Base-by-base conservation (phyloP, 129 eudicot genomes). In the Apium graveolens region DNA sequence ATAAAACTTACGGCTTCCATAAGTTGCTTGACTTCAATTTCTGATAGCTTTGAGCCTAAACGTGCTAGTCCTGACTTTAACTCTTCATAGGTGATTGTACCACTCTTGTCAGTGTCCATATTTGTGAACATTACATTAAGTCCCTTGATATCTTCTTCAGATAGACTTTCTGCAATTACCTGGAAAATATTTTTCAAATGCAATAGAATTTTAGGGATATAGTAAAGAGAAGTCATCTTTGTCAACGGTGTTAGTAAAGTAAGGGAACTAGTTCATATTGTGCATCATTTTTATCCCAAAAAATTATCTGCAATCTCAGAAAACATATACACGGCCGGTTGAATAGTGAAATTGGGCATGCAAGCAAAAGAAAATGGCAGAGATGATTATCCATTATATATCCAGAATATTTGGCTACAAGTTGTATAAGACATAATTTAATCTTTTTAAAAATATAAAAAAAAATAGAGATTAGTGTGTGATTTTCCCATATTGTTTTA, bases 21-120 rank as follows among this genome's bases (percentile, higher is more conserved):
- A 29, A 83, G 86, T 66, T 83, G 80, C 53, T 79, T 51, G 26
- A 83, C 82, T 79, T 83, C 86, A 11, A 57, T 49, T 43, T 83
- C 86, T 18, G 76, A 21, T 5, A 83, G 81, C 76, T 83, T 83
- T 31, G 86, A 83, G 18, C 86, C 86, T n/a, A 83, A 62, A 20
- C 79, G 57, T 20, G 82, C 80, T 53, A 83, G 48, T 26, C 86
- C 86, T 6, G 65, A 42, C 71, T 79, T 83, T 17, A 79, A 45
- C 78, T 83, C 86, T 11, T 79, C 86, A 46, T 83, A 83, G 24
- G 86, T 83, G 26, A 83, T 83, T 26, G 86, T 73, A 6, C 86
- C 86, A 75, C 80, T 78, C 21, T 74, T 63, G 74, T 83, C 82
- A 10, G 82, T 79, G 70, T 83, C 82, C 71, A 78, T 73, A 71